Conservation (phyloP, 805 yeast species). For the Ogataea dorogensis region DNA sequence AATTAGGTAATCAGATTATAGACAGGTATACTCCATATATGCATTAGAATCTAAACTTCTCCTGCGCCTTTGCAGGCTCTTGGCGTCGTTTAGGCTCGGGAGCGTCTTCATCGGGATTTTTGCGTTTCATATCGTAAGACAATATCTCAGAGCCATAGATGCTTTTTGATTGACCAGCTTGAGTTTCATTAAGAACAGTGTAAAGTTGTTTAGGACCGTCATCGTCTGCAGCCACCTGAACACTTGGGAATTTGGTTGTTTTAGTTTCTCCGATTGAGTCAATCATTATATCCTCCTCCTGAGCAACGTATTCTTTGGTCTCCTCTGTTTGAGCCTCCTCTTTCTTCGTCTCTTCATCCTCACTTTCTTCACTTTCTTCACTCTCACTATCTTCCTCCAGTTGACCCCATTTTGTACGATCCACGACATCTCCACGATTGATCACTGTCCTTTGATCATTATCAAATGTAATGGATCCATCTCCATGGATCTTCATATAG, state of each 20-base stretch:
- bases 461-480: constrained; percentile 35
- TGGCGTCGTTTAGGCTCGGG: constrained; percentile 6
- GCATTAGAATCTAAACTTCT: constrained; percentile 10
- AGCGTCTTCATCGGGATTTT: constrained; percentile 7
- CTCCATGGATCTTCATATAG: constrained; percentile 47
- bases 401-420: constrained; percentile 33
- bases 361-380: constrained; percentile 35
- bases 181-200: constrained; percentile 32
- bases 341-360: constrained; percentile 25
- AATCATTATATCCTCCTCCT: constrained; percentile 29
- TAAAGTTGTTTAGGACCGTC: constrained; percentile 28
- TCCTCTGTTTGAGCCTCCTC: constrained; percentile 25
- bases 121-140: constrained; percentile 24
- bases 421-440: constrained; percentile 27
- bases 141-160: constrained; percentile 32
- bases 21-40: no score
- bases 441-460: constrained; percentile 13
- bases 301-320: constrained; percentile 28
- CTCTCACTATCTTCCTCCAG: constrained; percentile 35
- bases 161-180: constrained; percentile 24
- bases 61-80: constrained; percentile 3
- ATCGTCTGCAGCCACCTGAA: constrained; percentile 18
- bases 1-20: no score
- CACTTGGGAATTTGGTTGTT: constrained; percentile 8
- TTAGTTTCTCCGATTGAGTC: constrained; percentile 25